These are phyloP conservation scores for Rhododendron williamsianum DNA, from an alignment of 148 eudicot species.

Conservation along the genomic window DNA sequence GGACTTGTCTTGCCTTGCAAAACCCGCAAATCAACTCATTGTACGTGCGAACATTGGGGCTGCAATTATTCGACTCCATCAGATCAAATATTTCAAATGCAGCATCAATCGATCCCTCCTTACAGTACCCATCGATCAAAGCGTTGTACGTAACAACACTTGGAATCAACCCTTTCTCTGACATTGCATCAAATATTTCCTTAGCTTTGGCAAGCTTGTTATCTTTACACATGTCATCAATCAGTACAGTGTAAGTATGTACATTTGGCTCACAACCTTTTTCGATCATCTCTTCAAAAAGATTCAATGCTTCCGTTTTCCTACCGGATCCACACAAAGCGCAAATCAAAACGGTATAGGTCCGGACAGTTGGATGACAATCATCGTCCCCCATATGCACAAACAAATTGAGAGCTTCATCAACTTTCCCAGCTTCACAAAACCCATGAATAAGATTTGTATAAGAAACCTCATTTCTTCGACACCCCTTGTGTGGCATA, in stretches of 20 bases:
- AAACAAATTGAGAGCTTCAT: conserved; percentile 57
- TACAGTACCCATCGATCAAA: conserved; percentile 75
- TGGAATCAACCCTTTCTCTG: conserved; percentile 40
- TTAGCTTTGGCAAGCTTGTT: conserved; percentile 57
- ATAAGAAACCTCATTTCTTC: conserved; percentile 76
- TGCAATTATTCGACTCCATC: conserved; percentile 54
- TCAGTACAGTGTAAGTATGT: conserved; percentile 70
- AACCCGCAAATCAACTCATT: conserved; percentile 75
- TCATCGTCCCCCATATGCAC: conserved; percentile 53
- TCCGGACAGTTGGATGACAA: conserved; percentile 64
- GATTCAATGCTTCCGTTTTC: conserved; percentile 42
- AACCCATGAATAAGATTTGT: conserved; percentile 76
- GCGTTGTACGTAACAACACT: conserved; percentile 66
- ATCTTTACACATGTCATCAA: conserved; percentile 54
- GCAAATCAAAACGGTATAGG: conserved; percentile 59
- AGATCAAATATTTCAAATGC: conserved; percentile 47
- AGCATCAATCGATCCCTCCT: conserved; percentile 50
- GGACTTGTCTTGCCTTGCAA: conserved; percentile 49
- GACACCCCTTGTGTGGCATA: conserved; percentile 60
- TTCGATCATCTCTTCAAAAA: conserved; percentile 60
- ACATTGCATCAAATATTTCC: conserved; percentile 41
- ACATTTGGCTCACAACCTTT: conserved; percentile 68
- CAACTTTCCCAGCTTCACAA: conserved; percentile 58
- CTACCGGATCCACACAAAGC: conserved; percentile 57
- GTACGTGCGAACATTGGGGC: conserved; percentile 64